Base-by-base conservation (phyloP, 805 yeast genomes). In the Hanseniaspora singularis region DNA sequence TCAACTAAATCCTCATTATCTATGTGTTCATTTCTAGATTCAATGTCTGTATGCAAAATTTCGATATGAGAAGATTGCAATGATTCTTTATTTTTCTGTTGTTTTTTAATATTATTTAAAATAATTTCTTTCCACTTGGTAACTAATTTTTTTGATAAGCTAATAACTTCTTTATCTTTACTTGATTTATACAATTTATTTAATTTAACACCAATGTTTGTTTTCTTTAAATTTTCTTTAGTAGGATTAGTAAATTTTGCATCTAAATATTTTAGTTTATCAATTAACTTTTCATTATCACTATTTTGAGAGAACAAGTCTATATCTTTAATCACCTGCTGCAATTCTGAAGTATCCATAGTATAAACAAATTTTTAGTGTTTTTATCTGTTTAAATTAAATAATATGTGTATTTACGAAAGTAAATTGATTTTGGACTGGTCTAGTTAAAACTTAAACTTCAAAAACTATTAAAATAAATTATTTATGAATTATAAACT, bases 171-270 rank as follows among this genome's bases (percentile, higher is more conserved):
- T 19, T 72, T 51, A 62, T 82, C 84, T 11, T 19, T 23, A 26
- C 64, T 58, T 39, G 78, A 76, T 8, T 83, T 65, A 53, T 95
- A 76, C 57, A 82, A 76, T 63, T 85, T 87, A 66, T 92, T 92
- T 34, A 92, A 96, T 8, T 88, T 89, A 15, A 92, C 89, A 53
- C 98, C 98, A n/a, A 92, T 89, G 62, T 86, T 87, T 8, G 98
- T 92, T 57, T 89, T 76, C 57, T 96, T 74, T 43, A 89, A 69
- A 30, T 89, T 68, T 59, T 78, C 75, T 59, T 89, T 97, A 1
- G 94, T 79, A 9, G 97, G 96, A 54, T 70, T 68, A 44, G 86
- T 83, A 30, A 63, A 54, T 11, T 83, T 84, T 49, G 71, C 74
- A 54, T 81, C 77, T 51, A 89, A 66, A 20, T 44, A 36, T 18